These are phyloP conservation scores for grape (Vitis vinifera) DNA, from an alignment of 164 flowering plant genomes.

Conservation along the genomic window ASM3070453v1 NC_081809.1:10865501-10866000, in stretches of 20 bases:
- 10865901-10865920: too few relatives aligned
- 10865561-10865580: not conserved
- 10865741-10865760: constrained; percentile 15
- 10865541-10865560: too few relatives aligned
- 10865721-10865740: constrained; percentile 8
- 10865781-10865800: constrained; percentile 3
- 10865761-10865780: not conserved
- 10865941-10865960: too few relatives aligned
- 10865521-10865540: too few relatives aligned
- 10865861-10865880: too few relatives aligned
- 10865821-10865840: constrained; percentile 1
- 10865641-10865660: not conserved
- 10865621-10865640: not conserved
- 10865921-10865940: too few relatives aligned
- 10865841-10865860: not conserved
- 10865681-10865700: too few relatives aligned
- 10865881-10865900: constrained; percentile 2
- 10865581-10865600: too few relatives aligned
- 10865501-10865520: too few relatives aligned
- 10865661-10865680: constrained; percentile 15
- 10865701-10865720: too few relatives aligned
- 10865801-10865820: not conserved
- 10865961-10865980: too few relatives aligned
- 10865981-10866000: too few relatives aligned
- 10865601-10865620: constrained; percentile 11